A percentile compares a stretch with the other conserved stretches of the same genome.
Conservation (phyloP, 2,329 filamentous ascomycete species). For the Byssothecium circinans region DNA sequence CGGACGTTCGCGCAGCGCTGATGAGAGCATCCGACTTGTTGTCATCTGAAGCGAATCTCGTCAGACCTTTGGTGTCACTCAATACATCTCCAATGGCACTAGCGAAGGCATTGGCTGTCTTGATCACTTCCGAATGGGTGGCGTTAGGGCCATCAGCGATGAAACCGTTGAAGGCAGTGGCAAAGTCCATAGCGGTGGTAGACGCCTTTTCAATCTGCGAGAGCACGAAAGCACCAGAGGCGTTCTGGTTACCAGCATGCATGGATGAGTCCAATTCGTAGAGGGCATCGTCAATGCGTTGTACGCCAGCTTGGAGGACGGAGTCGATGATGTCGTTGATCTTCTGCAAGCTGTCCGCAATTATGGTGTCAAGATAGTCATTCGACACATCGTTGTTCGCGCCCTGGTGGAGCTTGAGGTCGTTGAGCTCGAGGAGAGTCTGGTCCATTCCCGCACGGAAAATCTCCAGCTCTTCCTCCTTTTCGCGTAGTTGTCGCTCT, state of each 20-base stretch:
- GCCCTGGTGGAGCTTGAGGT: slow-evolving; percentile 65
- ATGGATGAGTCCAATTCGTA: slow-evolving; percentile 97
- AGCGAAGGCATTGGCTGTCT: slow-evolving; percentile 85
- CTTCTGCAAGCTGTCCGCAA: slow-evolving; percentile 84
- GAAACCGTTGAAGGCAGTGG: slow-evolving; percentile 97
- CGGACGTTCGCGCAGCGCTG: slow-evolving; percentile 79
- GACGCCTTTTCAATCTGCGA: slow-evolving; percentile 98
- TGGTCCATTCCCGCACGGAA: slow-evolving; percentile 99
- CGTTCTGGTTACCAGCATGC: slow-evolving; percentile 98
- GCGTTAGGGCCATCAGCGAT: slow-evolving; percentile 95
- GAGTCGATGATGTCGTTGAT: slow-evolving; percentile 98
- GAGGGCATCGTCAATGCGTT: slow-evolving; percentile 91
- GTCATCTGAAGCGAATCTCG: slow-evolving; percentile 89
- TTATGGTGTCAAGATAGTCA: slow-evolving; percentile 85
- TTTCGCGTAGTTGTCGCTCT: slow-evolving; percentile 82
- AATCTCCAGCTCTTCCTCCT: slow-evolving; percentile 96
- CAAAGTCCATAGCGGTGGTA: slow-evolving; percentile 92
- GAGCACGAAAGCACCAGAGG: slow-evolving; percentile 88
- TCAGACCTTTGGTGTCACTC: slow-evolving; percentile 94
- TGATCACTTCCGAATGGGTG: slow-evolving; percentile 87
- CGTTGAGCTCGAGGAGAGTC: slow-evolving; percentile 87
- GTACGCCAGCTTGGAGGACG: slow-evolving; percentile 87
- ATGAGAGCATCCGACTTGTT: slow-evolving; percentile 88
- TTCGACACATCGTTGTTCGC: slow-evolving; percentile 81
- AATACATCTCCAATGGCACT: slow-evolving; percentile 91